Evolutionary conservation across 768 basidiomycete species (phyloP), one percentile per base, ranked within the genome.

Genomic region (Trametes maxima): DNA sequence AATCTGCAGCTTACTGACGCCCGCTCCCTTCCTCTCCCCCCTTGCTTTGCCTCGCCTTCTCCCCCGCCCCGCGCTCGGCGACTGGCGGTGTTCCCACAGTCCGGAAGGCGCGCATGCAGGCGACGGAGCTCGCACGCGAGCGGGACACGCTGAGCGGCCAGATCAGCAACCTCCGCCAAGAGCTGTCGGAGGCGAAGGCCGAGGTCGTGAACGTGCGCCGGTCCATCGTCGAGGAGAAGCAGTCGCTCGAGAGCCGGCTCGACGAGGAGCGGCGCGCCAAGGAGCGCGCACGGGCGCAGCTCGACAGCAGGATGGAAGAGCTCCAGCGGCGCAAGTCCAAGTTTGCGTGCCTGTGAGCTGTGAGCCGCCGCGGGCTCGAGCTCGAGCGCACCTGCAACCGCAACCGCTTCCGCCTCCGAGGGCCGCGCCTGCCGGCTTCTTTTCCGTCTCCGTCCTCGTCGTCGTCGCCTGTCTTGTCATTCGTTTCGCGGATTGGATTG

Each of bases 81-180:
- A 47, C 45, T 56, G 46, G 56, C 25, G 35, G 35, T n/a, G 1
- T 53, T 44, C 35, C 33, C 57, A 36, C 68, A 94, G 92, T 96
- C 57, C 91, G 95, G 62, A 96, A 96, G 76, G 90, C 94, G 6
- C 91, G 94, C 39, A 89, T 94, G 86, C 94, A 95, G 72, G 92
- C 93, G 19, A 93, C 90, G 57, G 94, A 96, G 70, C 77, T 95
- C 40, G 90, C 89, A 11, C 83, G 90, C 51, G 94, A 96, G 74
- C 86, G 94, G 46, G 94, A 95, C 73, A 81, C 82, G 40, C 78
- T 92, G 57, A 87, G 77, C 60, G 69, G 73, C 45, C 87, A 92
- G 73, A 75, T 90, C 58, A 86, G 88, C 36, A 71, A 79, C 35
- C 81, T 95, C 28, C 85, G 89, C 48, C 81, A 74, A 57, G 92